Evolutionary conservation across 495 filamentous ascomycete species (phyloP).

Genomic region (Penicillium antarcticum): DNA sequence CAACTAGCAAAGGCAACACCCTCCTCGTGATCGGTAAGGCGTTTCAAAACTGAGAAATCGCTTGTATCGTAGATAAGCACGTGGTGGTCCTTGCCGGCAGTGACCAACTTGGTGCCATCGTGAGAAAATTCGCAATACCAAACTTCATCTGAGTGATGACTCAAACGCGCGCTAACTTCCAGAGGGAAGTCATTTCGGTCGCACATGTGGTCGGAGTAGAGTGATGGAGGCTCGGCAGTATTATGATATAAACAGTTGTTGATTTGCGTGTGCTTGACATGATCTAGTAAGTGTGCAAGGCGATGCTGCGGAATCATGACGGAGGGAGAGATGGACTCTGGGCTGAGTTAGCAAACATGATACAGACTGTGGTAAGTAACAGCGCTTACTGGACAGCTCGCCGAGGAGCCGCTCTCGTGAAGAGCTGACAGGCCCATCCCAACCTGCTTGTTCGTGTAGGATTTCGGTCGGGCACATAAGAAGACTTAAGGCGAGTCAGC

Average conservation of each 20-base stretch:
- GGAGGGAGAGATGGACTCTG: slow-evolving; percentile 90
- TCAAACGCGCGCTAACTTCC: slow-evolving; percentile 61
- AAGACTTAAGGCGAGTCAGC: slow-evolving; percentile 51
- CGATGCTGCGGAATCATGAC: slow-evolving; percentile 97
- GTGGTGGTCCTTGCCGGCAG: slow-evolving; percentile 68
- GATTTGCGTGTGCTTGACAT: slow-evolving; percentile 80
- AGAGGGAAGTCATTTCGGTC: slow-evolving; percentile 76
- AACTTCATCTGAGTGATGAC: slow-evolving; percentile 76
- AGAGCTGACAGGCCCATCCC: slow-evolving; percentile 79
- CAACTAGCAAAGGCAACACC: slow-evolving; percentile 77
- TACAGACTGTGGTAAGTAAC: too few species aligned
- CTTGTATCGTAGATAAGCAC: slow-evolving; percentile 82
- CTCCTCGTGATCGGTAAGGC: slow-evolving; percentile 58
- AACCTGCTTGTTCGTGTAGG: slow-evolving; percentile 74
- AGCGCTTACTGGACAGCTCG: slow-evolving; percentile 73
- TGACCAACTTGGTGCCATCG: slow-evolving; percentile 79
- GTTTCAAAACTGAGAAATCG: slow-evolving; percentile 62
- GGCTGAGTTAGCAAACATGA: slow-evolving; percentile 6
- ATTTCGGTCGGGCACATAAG: slow-evolving; percentile 87
- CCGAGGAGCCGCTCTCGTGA: slow-evolving; percentile 76
- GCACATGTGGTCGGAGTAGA: slow-evolving; percentile 87
- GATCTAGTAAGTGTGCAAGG: slow-evolving; percentile 75
- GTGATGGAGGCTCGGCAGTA: slow-evolving; percentile 68
- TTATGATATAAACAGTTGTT: slow-evolving; percentile 87
- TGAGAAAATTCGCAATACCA: slow-evolving; percentile 90